Percentiles rank a stretch among this genome's conserved stretches.
Evolutionary conservation across 1,284 basidiomycete genomes (phyloP).

Genomic region (Takashimella tepidaria): DNA sequence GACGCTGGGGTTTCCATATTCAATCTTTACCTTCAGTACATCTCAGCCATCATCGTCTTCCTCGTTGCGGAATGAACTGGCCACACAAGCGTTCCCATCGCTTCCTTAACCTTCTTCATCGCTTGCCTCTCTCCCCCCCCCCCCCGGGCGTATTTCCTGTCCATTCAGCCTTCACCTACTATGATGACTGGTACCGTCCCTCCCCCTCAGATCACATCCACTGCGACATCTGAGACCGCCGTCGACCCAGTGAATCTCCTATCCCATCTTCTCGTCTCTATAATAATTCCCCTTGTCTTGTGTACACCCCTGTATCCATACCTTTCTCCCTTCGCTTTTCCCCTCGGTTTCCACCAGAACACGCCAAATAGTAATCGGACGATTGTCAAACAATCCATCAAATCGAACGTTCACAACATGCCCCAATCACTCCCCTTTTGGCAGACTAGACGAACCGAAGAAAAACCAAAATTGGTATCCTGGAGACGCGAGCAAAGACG

Average conservation of each 20-base stretch:
- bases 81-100: background rate
- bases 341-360: too few species aligned
- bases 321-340: too few species aligned
- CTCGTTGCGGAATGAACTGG: too few species aligned
- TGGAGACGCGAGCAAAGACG: constrained; percentile 25
- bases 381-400: background rate
- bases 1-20: too few species aligned
- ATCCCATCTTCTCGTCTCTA: too few species aligned
- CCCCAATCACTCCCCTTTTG: too few species aligned
- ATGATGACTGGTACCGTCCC: background rate
- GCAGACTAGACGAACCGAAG: background rate
- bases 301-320: too few species aligned
- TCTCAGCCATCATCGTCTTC: background rate
- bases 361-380: too few species aligned
- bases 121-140: constrained; percentile 1
- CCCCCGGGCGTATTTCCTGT: constrained; percentile 9
- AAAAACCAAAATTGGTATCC: constrained; percentile 30
- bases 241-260: background rate
- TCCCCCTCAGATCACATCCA: background rate
- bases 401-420: background rate
- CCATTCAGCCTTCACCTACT: background rate
- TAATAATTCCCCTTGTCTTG: too few species aligned
- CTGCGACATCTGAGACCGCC: background rate
- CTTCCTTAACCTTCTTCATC: background rate
- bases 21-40: too few species aligned